Conservation (phyloP, 805 yeast species). For the Sporopachydermia lactativora region DNA sequence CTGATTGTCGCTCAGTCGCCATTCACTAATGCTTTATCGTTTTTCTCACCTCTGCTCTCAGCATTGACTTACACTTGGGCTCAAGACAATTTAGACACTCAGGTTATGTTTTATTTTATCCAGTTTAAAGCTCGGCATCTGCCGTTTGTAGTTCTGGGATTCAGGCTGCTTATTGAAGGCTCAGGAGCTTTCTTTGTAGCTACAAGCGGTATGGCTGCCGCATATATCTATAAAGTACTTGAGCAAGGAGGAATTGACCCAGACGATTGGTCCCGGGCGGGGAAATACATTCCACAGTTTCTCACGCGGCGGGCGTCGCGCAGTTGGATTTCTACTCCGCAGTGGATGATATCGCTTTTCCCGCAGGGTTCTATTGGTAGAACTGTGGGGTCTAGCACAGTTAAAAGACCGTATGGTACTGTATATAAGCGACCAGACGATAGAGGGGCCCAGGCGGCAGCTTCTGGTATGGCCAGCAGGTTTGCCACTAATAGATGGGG, state of each 20-base stretch:
- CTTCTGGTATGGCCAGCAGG: constrained; percentile 1
- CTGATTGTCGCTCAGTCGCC: constrained; percentile 7
- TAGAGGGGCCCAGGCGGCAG: background rate
- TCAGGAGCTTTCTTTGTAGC: constrained; percentile 12
- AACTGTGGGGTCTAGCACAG: background rate
- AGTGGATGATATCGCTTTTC: background rate
- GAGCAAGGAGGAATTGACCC: constrained; percentile 3
- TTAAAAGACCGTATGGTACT: background rate
- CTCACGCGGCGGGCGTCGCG: background rate
- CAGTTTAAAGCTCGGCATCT: constrained; percentile 16
- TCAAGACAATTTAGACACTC: constrained; percentile 19
- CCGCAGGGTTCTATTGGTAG: background rate
- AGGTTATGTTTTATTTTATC: constrained; percentile 16
- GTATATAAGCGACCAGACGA: background rate
- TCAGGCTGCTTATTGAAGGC: constrained; percentile 17
- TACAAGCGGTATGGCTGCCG: constrained; percentile 17
- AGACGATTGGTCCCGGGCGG: background rate
- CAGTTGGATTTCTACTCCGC: background rate
- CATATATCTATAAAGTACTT: constrained; percentile 15
- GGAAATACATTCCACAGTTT: background rate
- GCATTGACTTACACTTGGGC: constrained; percentile 25
- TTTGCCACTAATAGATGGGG: constrained; percentile 2
- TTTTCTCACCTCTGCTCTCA: constrained; percentile 14
- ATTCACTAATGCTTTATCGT: background rate
- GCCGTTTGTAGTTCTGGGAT: constrained; percentile 18